Evolutionary conservation across 495 filamentous ascomycete genomes (phyloP).

Genomic region (Aeminium ludgeri): DNA sequence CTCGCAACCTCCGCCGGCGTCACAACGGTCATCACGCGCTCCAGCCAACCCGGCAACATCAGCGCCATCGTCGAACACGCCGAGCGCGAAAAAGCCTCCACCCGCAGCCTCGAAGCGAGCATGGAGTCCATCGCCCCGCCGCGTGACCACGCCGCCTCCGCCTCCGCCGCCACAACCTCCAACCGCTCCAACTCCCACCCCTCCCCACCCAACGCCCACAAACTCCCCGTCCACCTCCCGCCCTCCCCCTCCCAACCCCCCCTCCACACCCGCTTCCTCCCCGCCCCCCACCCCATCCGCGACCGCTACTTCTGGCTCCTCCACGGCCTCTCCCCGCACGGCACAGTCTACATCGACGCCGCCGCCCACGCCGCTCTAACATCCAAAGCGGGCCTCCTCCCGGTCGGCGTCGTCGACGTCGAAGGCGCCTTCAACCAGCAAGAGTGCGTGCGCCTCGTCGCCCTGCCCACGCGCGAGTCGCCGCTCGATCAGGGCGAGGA

Average conservation of each 20-base stretch:
- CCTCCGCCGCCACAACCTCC: too few species aligned
- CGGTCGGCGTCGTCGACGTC: constrained; percentile 78
- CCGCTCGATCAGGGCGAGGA: constrained; percentile 66
- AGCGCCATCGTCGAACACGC: constrained; percentile 68
- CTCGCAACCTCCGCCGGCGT: constrained; percentile 90
- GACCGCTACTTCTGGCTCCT: constrained; percentile 95
- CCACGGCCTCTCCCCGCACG: constrained; percentile 81
- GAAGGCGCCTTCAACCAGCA: constrained; percentile 79
- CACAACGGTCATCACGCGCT: constrained; percentile 84
- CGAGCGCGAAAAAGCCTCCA: constrained; percentile 32
- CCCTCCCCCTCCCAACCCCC: constrained; percentile 30
- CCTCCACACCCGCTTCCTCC: constrained; percentile 83
- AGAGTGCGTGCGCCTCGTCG: constrained; percentile 72
- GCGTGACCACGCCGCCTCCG: neutral
- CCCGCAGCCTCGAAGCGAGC: constrained; percentile 9
- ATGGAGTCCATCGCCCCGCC: neutral
- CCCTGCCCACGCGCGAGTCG: constrained; percentile 30
- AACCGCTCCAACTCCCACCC: constrained; percentile 1
- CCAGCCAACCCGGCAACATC: constrained; percentile 85
- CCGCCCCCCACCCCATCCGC: constrained; percentile 68
- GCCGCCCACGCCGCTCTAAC: constrained; percentile 66
- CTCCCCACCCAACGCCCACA: constrained; percentile 1
- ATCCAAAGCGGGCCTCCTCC: constrained; percentile 75
- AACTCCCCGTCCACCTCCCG: constrained; percentile 4
- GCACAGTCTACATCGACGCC: constrained; percentile 77